Evolutionary conservation across 2,329 filamentous ascomycete species (phyloP), one percentile per base, ranked within the genome.

Genomic region (Zarea fungicola): DNA sequence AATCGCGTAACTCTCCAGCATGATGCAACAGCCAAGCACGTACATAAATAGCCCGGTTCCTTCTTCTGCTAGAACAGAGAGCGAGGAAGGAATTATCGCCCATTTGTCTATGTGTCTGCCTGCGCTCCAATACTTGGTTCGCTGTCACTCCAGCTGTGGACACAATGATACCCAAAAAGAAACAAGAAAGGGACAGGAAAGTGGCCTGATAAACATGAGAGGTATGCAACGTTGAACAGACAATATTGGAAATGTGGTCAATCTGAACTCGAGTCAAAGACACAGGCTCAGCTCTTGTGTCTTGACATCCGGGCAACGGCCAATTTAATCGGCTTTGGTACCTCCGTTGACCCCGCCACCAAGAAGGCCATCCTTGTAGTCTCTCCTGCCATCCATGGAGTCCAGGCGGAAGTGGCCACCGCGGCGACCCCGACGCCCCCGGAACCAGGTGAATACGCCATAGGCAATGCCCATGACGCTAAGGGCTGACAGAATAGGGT

Each of bases 291-390:
- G n/a, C n/a, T n/a, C n/a, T n/a, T n/a, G n/a, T n/a, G n/a, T n/a
- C n/a, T n/a, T n/a, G n/a, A n/a, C n/a, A n/a, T n/a, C n/a, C n/a
- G n/a, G n/a, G n/a, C n/a, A n/a, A n/a, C n/a, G n/a, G 28, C 8
- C 28, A 29, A 36, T 35, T 58, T 51, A 79, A 57, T 78, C 76
- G 58, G 70, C 75, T 70, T 76, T 80, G 62, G 74, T 75, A 54
- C 68, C 70, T 35, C 57, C 56, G 56, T 68, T 74, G 36, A 63
- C 61, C 14, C 66, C 67, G 19, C 73, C 74, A 8, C 80, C 80
- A 42, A 89, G 64, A 18, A 88, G 63, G 1, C 84, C 83, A 55
- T 87, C 82, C 70, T 87, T 87, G 52, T 75, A 65, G 41, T 78
- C 75, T 52, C 68, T 72, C 51, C 70, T 68, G 40, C 69, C 67